phyloP scores from a whole-genome alignment of 495 filamentous ascomycete species.

The Xylaria castorea region DNA sequence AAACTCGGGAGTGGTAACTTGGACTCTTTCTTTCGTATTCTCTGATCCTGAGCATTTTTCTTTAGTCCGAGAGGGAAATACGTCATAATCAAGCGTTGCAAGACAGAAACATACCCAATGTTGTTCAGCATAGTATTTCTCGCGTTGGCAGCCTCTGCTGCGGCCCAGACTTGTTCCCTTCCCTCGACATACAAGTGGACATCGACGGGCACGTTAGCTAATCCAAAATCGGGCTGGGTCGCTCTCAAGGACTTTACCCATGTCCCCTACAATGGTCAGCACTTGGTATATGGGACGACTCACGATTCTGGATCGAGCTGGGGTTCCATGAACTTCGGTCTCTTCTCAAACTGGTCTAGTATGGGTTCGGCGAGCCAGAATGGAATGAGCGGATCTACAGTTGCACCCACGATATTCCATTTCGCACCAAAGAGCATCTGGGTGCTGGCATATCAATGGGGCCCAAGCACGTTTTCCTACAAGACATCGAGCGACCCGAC shows the following conservation, averaged over 20 bases:
- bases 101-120: conserved; percentile 10
- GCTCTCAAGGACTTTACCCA: conserved; percentile 65
- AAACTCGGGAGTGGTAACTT: background rate
- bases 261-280: conserved; percentile 59
- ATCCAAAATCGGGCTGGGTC: conserved; percentile 58
- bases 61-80: background rate
- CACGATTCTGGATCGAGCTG: conserved; percentile 49
- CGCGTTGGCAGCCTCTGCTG: conserved; percentile 30
- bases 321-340: conserved; percentile 64
- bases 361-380: conserved; percentile 63
- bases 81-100: conserved; percentile 26
- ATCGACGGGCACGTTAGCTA: conserved; percentile 54
- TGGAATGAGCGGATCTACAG: conserved; percentile 53
- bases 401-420: conserved; percentile 68
- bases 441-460: conserved; percentile 69
- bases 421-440: conserved; percentile 65
- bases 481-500: conserved; percentile 63
- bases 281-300: conserved; percentile 61
- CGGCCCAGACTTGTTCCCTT: conserved; percentile 53
- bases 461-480: conserved; percentile 63
- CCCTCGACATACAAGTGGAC: conserved; percentile 64
- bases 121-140: conserved; percentile 31
- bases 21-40: background rate
- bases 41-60: background rate
- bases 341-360: conserved; percentile 60